These are phyloP conservation scores for Chalaropsis thielavioides DNA, from an alignment of 2,329 filamentous ascomycete species.

Conservation along the genomic window DNA sequence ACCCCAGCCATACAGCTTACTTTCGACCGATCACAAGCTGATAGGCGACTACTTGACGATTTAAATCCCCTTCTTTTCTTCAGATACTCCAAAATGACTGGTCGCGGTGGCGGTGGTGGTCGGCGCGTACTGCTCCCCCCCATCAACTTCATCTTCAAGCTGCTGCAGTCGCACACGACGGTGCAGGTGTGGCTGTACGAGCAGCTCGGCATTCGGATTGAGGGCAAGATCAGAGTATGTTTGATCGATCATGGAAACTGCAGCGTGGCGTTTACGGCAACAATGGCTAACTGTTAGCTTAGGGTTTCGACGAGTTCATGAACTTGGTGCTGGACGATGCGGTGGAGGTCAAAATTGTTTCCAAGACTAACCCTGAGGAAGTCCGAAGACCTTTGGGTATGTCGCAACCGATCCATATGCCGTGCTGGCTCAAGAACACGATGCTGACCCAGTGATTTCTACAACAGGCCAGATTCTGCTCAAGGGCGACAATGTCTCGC, in stretches of 20 bases:
- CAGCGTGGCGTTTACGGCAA: constrained; percentile 24
- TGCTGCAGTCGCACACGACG: constrained; percentile 64
- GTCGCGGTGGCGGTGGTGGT: constrained; percentile 44
- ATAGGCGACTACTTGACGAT: neutral
- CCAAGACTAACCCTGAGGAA: constrained; percentile 64
- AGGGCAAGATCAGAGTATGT: constrained; percentile 84
- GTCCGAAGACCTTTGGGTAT: constrained; percentile 65
- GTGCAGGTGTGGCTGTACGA: constrained; percentile 96
- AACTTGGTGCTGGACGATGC: constrained; percentile 95
- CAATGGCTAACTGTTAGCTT: constrained; percentile 19
- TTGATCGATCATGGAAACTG: constrained; percentile 53
- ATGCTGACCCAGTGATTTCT: constrained; percentile 21
- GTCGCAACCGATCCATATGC: constrained; percentile 19
- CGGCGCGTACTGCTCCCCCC: constrained; percentile 43
- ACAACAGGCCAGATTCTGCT: constrained; percentile 62
- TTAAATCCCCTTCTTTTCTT: neutral
- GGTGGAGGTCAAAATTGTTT: constrained; percentile 74
- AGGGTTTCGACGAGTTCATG: constrained; percentile 99
- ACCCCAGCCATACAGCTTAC: neutral
- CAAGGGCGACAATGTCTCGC: constrained; percentile 76
- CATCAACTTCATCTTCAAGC: constrained; percentile 52
- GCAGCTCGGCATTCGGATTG: constrained; percentile 83
- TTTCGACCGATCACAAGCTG: neutral
- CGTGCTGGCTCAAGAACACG: neutral
- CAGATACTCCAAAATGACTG: constrained; percentile 35